phyloP scores from a whole-genome alignment of 2,329 filamentous ascomycete species.

The Cercospora berteroae region DNA sequence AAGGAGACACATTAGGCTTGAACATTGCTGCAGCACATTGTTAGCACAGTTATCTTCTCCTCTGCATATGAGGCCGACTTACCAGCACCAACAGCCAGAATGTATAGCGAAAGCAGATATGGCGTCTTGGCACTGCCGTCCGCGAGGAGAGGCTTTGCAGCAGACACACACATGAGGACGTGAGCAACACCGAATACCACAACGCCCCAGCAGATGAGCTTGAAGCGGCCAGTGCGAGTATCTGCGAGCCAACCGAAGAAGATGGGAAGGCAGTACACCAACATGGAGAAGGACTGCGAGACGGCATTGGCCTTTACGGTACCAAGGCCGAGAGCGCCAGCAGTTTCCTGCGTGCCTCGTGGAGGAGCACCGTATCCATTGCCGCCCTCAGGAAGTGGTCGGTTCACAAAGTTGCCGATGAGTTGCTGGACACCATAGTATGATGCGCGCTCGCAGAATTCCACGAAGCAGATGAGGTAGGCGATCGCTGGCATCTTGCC shows the following conservation, averaged over 20 bases:
- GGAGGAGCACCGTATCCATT: slow-evolving; percentile 38
- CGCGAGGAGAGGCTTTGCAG: slow-evolving; percentile 32
- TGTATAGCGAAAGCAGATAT: slow-evolving; percentile 44
- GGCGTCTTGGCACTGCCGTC: slow-evolving; percentile 39
- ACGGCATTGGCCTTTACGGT: slow-evolving; percentile 64
- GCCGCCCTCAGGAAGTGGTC: slow-evolving; percentile 25
- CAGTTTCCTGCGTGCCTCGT: slow-evolving; percentile 40
- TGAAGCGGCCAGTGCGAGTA: slow-evolving; percentile 44
- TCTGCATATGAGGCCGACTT: slow-evolving; percentile 53
- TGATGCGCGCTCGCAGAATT: slow-evolving; percentile 50
- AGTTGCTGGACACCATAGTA: slow-evolving; percentile 45
- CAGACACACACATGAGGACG: slow-evolving; percentile 34
- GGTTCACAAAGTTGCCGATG: slow-evolving; percentile 50
- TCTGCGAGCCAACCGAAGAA: slow-evolving; percentile 47
- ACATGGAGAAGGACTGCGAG: slow-evolving; percentile 54
- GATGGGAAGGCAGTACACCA: slow-evolving; percentile 58
- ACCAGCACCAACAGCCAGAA: slow-evolving; percentile 42
- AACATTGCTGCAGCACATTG: slow-evolving; percentile 44
- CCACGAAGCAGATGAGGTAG: slow-evolving; percentile 45
- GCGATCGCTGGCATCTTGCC: slow-evolving; percentile 39
- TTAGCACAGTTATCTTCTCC: neutral
- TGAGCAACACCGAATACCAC: slow-evolving; percentile 42
- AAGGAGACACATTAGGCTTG: slow-evolving; percentile 68
- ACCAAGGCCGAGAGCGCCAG: slow-evolving; percentile 63
- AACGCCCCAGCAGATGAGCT: slow-evolving; percentile 42